Evolutionary conservation across 1,139 yeast genomes (phyloP).

Genomic region (Eremothecium gossypii): DNA sequence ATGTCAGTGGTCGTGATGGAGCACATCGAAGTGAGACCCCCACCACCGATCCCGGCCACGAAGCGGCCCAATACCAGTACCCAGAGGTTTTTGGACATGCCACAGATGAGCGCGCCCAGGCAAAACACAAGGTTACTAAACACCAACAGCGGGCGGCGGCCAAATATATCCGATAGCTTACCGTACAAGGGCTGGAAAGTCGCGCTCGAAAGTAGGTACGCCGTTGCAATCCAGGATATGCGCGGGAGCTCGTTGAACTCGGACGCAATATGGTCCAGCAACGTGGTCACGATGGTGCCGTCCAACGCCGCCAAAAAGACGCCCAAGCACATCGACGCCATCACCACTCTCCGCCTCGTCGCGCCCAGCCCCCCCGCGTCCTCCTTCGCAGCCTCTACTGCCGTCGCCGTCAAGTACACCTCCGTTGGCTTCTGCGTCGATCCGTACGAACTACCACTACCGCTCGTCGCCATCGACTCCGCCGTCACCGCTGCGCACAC

Average conservation of each 20-base stretch:
- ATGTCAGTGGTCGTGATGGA: constrained; percentile 50
- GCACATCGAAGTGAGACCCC: constrained; percentile 48
- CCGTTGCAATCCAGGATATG: constrained; percentile 53
- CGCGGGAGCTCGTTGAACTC: constrained; percentile 47
- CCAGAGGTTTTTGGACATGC: constrained; percentile 38
- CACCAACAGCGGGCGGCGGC: constrained; percentile 50
- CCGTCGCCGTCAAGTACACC: too few relatives aligned
- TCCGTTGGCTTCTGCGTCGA: too few relatives aligned
- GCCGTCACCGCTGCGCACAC: too few relatives aligned
- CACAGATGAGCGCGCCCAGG: constrained; percentile 48
- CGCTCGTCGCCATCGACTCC: too few relatives aligned
- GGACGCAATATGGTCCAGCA: constrained; percentile 52
- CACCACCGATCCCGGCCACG: constrained; percentile 56
- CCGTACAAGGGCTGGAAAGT: constrained; percentile 77
- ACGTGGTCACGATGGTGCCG: constrained; percentile 52
- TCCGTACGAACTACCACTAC: too few relatives aligned
- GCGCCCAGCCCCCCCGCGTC: too few relatives aligned
- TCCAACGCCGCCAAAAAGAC: constrained; percentile 54
- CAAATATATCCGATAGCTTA: constrained; percentile 77
- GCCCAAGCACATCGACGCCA: constrained; percentile 25
- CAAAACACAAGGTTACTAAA: constrained; percentile 43
- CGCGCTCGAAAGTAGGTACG: constrained; percentile 50
- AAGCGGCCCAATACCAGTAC: constrained; percentile 60
- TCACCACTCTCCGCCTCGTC: too few relatives aligned
- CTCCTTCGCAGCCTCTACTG: too few relatives aligned